Conservation (phyloP, 345 rosid genomes). For the Punica granatum region DNA sequence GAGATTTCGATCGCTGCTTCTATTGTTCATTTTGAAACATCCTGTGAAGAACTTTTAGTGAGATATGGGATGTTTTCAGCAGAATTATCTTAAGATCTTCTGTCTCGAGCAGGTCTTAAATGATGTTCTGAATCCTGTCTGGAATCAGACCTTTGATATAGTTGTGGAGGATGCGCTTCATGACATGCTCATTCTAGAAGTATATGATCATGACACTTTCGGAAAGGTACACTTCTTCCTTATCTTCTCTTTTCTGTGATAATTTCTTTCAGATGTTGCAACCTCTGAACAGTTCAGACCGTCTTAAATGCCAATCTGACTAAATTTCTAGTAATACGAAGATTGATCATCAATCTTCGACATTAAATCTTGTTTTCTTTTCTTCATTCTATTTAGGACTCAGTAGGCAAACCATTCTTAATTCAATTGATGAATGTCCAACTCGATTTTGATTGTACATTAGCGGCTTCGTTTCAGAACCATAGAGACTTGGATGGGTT, state of each 20-base stretch:
- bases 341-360: neutral
- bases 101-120: slow-evolving; percentile 48
- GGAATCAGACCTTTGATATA: slow-evolving; percentile 93
- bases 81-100: neutral
- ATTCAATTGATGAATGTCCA: too few species aligned
- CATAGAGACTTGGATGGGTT: too few species aligned
- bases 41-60: neutral
- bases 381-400: neutral
- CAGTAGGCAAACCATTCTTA: too few species aligned
- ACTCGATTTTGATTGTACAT: too few species aligned
- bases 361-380: neutral
- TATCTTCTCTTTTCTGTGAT: neutral
- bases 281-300: neutral
- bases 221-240: slow-evolving; percentile 45
- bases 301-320: neutral
- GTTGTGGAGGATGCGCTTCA: slow-evolving; percentile 92
- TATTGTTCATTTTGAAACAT: neutral
- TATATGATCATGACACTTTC: slow-evolving; percentile 83
- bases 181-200: slow-evolving; percentile 66
- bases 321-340: neutral
- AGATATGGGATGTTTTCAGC: neutral
- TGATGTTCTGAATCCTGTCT: slow-evolving; percentile 74
- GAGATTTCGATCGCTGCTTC: slow-evolving; percentile 9
- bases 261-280: neutral
- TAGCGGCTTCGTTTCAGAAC: too few species aligned